Evolutionary conservation across 257 asterid genomes (phyloP).

Genomic region (Fraxinus pennsylvanica): DNA sequence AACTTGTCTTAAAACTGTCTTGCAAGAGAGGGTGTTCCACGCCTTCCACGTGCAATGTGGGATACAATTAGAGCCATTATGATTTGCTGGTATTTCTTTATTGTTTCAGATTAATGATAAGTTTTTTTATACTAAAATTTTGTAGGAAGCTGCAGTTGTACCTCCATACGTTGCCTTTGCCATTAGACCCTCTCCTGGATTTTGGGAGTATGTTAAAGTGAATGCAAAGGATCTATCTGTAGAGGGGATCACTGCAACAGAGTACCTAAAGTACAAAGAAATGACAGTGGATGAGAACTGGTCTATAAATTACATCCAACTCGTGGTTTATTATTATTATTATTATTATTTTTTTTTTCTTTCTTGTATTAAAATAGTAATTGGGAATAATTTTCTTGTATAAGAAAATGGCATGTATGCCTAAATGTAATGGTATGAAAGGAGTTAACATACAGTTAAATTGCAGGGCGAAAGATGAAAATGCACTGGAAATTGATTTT

Average conservation of each 20-base stretch:
- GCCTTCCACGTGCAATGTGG: background rate
- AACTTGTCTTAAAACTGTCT: background rate
- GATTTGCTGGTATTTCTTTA: background rate
- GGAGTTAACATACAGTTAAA: background rate
- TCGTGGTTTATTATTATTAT: background rate
- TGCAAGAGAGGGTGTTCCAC: background rate
- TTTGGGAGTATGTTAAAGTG: slow-evolving; percentile 89
- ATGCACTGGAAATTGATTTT: slow-evolving; percentile 82
- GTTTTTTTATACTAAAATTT: background rate
- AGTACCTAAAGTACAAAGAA: slow-evolving; percentile 85
- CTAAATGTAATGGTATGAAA: background rate
- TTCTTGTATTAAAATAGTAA: too few relatives aligned
- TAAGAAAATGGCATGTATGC: background rate
- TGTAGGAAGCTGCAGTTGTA: slow-evolving; percentile 86
- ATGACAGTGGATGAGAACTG: slow-evolving; percentile 66
- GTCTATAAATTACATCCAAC: slow-evolving; percentile 29
- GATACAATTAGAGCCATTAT: background rate
- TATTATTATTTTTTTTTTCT: background rate
- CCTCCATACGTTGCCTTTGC: slow-evolving; percentile 90
- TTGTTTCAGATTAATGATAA: background rate
- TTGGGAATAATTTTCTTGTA: background rate
- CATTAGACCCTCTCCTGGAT: slow-evolving; percentile 81
- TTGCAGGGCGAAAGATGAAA: slow-evolving; percentile 88
- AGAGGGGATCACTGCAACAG: slow-evolving; percentile 68
- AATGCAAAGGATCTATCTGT: slow-evolving; percentile 76